These are phyloP conservation scores for Spizellomyces punctatus DNA, from an alignment of 192 early-diverging fungal genomes.

Conservation along the genomic window DNA sequence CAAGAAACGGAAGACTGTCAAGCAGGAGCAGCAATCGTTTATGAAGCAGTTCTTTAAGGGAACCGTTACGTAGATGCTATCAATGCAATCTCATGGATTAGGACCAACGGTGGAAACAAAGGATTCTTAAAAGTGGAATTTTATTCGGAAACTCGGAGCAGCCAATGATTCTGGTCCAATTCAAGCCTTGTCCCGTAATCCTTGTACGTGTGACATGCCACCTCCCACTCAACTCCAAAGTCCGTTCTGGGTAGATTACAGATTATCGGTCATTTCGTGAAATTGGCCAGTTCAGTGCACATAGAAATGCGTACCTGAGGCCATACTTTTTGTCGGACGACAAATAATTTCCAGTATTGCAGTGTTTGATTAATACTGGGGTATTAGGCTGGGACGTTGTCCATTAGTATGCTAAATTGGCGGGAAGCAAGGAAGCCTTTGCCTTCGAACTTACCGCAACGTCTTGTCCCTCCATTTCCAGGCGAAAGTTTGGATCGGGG, in stretches of 20 bases:
- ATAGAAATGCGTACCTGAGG: slow-evolving; percentile 21
- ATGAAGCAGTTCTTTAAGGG: too few species aligned
- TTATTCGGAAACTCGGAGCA: background rate
- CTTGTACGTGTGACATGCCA: slow-evolving; percentile 30
- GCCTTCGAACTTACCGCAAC: slow-evolving; percentile 29
- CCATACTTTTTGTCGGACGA: slow-evolving; percentile 30
- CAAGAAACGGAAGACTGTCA: background rate
- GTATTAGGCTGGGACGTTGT: slow-evolving; percentile 24
- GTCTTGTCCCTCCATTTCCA: slow-evolving; percentile 41
- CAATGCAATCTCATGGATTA: background rate
- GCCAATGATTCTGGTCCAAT: slow-evolving; percentile 29
- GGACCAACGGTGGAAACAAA: background rate
- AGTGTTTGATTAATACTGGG: slow-evolving; percentile 38
- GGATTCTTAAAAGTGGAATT: background rate
- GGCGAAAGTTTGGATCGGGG: slow-evolving; percentile 29
- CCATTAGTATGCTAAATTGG: background rate
- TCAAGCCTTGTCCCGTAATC: slow-evolving; percentile 27
- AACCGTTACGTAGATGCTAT: background rate
- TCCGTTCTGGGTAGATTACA: slow-evolving; percentile 34
- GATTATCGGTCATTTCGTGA: background rate
- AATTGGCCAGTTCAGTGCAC: background rate
- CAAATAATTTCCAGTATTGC: slow-evolving; percentile 34
- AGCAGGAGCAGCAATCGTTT: too few species aligned
- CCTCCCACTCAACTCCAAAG: slow-evolving; percentile 46
- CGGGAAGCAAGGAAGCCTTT: background rate